A percentile compares a stretch with the other conserved stretches of the same genome.
Conservation (phyloP, 345 rosid species). For the Toxicodendron radicans region DNA sequence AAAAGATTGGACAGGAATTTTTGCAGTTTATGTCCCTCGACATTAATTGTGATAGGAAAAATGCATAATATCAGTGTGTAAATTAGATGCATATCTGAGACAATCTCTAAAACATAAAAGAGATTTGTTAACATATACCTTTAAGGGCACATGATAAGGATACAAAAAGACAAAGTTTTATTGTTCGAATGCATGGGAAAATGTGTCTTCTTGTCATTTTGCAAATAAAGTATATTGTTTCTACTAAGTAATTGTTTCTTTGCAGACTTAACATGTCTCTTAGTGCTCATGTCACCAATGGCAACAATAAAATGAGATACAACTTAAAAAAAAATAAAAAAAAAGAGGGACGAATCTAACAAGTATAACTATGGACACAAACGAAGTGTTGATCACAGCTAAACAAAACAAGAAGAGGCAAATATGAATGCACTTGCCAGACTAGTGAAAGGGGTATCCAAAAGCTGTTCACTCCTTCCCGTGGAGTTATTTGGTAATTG, state of each 20-base stretch:
- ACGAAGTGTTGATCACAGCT: neutral
- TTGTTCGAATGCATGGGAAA: too few species aligned
- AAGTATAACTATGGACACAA: neutral
- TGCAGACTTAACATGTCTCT: too few species aligned
- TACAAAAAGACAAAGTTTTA: too few species aligned
- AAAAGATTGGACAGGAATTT: neutral
- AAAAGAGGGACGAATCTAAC: neutral
- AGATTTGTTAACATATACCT: neutral
- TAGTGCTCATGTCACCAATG: too few species aligned
- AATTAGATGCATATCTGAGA: neutral
- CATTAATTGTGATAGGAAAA: neutral
- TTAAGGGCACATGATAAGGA: too few species aligned
- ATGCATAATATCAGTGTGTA: slow-evolving; percentile 3
- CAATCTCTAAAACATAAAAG: slow-evolving; percentile 6
- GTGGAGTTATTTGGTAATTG: slow-evolving; percentile 2
- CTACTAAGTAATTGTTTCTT: too few species aligned
- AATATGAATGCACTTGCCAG: too few species aligned
- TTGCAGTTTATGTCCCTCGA: slow-evolving; percentile 8
- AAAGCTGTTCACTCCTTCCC: neutral
- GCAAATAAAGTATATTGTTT: too few species aligned
- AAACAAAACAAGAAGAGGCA: neutral
- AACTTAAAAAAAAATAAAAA: neutral
- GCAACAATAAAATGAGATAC: too few species aligned
- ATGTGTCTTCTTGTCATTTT: too few species aligned
- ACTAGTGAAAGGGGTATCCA: neutral